phyloP scores from a whole-genome alignment of 106 monocot species.

The Gastrodia elata region DNA sequence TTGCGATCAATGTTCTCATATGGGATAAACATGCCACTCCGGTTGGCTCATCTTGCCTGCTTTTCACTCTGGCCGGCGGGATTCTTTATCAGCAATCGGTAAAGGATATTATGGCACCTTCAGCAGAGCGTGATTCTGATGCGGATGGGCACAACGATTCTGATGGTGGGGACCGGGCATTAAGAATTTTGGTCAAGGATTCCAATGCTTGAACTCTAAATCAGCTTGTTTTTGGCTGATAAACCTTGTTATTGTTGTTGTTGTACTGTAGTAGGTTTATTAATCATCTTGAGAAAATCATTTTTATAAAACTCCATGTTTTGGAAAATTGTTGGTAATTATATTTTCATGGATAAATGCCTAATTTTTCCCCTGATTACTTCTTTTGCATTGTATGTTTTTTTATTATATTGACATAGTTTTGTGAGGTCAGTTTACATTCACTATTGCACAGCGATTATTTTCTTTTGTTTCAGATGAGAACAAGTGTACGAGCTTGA shows the following conservation, averaged over 20 bases:
- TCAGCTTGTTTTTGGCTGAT: background rate
- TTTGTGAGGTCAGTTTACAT: too few relatives aligned
- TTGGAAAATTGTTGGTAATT: background rate
- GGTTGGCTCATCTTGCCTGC: constrained; percentile 60
- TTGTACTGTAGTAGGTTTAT: background rate
- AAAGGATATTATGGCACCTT: constrained; percentile 16
- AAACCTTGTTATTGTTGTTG: background rate
- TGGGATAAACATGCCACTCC: constrained; percentile 90
- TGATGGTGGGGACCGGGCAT: constrained; percentile 28
- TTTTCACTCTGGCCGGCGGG: constrained; percentile 73
- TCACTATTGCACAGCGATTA: too few relatives aligned
- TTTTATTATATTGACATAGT: too few relatives aligned
- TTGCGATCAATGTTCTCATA: constrained; percentile 75
- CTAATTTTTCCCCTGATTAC: background rate
- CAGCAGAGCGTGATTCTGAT: constrained; percentile 15
- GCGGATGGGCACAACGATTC: constrained; percentile 14
- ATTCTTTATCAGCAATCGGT: constrained; percentile 91
- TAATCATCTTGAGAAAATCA: background rate
- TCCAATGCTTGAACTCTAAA: constrained; percentile 25
- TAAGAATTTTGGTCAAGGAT: constrained; percentile 22
- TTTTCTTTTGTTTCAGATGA: too few relatives aligned
- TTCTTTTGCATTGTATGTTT: background rate
- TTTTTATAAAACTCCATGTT: background rate
- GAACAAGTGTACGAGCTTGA: too few relatives aligned
- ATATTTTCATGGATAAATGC: background rate